Conservation (phyloP, 148 eudicot genomes). For the Rhododendron williamsianum region DNA sequence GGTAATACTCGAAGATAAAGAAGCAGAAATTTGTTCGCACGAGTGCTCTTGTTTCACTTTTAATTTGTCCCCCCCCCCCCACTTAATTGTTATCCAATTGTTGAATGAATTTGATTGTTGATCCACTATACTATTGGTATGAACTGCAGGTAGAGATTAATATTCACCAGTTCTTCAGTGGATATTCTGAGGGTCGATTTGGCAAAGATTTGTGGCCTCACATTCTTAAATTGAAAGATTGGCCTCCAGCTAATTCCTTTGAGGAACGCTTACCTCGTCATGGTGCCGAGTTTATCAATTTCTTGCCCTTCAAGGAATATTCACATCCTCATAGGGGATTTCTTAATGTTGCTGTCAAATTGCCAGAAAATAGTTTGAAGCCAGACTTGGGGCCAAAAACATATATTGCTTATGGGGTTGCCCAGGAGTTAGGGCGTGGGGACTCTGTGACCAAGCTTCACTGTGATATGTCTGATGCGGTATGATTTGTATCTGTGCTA, state of each 20-base stretch:
- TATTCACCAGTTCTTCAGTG: slow-evolving; percentile 49
- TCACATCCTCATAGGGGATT: slow-evolving; percentile 47
- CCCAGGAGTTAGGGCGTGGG: slow-evolving; percentile 60
- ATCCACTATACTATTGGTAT: neutral
- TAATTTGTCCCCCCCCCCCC: too few relatives aligned
- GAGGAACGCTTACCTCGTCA: slow-evolving; percentile 53
- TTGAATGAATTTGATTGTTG: neutral
- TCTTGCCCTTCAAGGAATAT: slow-evolving; percentile 62
- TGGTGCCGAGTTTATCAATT: slow-evolving; percentile 50
- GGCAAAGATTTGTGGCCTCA: slow-evolving; percentile 41
- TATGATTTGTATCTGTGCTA: slow-evolving; percentile 5
- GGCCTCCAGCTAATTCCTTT: slow-evolving; percentile 57
- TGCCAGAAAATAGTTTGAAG: slow-evolving; percentile 34
- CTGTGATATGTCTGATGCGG: slow-evolving; percentile 28
- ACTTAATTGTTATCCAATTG: neutral
- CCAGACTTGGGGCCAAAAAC: slow-evolving; percentile 74
- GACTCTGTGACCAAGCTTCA: slow-evolving; percentile 19
- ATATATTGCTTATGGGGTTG: slow-evolving; percentile 59
- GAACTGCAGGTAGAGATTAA: slow-evolving; percentile 38
- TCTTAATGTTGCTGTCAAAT: slow-evolving; percentile 56
- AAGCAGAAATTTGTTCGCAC: neutral
- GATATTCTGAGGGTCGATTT: slow-evolving; percentile 39
- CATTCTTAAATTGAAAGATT: slow-evolving; percentile 59
- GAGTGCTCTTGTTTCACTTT: too few relatives aligned
- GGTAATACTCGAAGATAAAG: too few relatives aligned